These are phyloP conservation scores for Cyanidioschyzon merolae DNA, from an alignment of 23 red algal genomes.

Conservation along the genomic window DNA sequence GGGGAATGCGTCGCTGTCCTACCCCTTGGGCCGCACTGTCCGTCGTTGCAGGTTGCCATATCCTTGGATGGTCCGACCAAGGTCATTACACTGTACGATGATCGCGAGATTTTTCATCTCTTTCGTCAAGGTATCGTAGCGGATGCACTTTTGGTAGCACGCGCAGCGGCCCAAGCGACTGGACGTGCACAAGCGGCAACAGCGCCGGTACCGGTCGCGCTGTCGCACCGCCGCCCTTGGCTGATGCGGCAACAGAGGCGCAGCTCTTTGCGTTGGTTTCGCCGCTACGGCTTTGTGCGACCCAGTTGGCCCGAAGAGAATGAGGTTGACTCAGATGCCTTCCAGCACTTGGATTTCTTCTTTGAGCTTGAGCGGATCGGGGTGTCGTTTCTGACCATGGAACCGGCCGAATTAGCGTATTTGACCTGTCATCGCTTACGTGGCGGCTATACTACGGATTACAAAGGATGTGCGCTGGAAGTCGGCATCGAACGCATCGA, in stretches of 20 bases:
- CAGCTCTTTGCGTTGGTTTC: conserved; percentile 16
- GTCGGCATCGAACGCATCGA: conserved; percentile 41
- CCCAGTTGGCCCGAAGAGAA: background rate
- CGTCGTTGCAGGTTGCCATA: conserved; percentile 31
- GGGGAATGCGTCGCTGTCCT: conserved; percentile 39
- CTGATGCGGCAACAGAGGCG: background rate
- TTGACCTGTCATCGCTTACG: conserved; percentile 18
- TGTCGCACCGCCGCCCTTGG: background rate
- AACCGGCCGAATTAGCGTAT: conserved; percentile 62
- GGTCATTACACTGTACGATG: conserved; percentile 82
- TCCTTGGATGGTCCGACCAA: conserved; percentile 72
- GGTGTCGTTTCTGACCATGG: conserved; percentile 40
- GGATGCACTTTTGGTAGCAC: background rate
- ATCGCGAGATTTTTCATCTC: background rate
- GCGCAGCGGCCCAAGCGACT: background rate
- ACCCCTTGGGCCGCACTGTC: conserved; percentile 13
- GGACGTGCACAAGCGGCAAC: conserved; percentile 23
- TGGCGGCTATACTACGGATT: conserved; percentile 34
- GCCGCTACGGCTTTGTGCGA: background rate
- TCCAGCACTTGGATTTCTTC: conserved; percentile 27
- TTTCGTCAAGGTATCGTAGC: background rate
- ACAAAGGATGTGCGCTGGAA: conserved; percentile 16
- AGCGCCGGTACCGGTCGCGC: background rate
- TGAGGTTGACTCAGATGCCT: background rate
- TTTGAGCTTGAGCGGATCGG: conserved; percentile 54